Evolutionary conservation across 768 basidiomycete genomes (phyloP).

Genomic region (Russula sp.): DNA sequence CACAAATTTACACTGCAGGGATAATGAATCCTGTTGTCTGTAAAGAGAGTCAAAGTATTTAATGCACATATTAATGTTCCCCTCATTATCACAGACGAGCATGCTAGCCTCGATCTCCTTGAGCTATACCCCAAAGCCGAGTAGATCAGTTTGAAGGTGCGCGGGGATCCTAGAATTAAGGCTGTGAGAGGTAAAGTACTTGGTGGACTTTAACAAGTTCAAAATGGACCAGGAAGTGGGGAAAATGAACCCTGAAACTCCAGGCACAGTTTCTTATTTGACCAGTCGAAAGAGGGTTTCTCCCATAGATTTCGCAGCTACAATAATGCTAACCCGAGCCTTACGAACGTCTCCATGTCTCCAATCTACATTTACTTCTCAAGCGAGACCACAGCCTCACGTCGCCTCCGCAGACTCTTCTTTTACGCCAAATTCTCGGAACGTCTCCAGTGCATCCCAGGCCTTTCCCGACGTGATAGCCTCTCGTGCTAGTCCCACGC

Average conservation of each 20-base stretch:
- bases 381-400: not conserved
- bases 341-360: not conserved
- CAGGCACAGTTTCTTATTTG: not conserved
- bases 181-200: not conserved
- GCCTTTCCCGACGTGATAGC: slow-evolving; percentile 54
- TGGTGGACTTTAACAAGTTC: too few relatives aligned
- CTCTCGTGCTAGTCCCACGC: slow-evolving; percentile 57
- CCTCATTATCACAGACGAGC: not conserved
- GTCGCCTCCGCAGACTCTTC: slow-evolving; percentile 6
- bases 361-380: not conserved
- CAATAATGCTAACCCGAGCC: not conserved
- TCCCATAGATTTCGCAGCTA: not conserved
- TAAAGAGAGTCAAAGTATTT: not conserved
- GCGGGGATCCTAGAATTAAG: not conserved
- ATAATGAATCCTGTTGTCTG: not conserved
- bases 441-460: slow-evolving; percentile 17
- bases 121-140: not conserved
- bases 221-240: not conserved
- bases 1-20: too few relatives aligned
- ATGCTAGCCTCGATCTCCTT: not conserved
- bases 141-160: not conserved
- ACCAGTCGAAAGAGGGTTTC: not conserved
- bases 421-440: slow-evolving; percentile 5
- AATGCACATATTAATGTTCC: not conserved
- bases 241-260: not conserved